Evolutionary conservation across 768 basidiomycete genomes (phyloP).

Genomic region (Mycena rosella): DNA sequence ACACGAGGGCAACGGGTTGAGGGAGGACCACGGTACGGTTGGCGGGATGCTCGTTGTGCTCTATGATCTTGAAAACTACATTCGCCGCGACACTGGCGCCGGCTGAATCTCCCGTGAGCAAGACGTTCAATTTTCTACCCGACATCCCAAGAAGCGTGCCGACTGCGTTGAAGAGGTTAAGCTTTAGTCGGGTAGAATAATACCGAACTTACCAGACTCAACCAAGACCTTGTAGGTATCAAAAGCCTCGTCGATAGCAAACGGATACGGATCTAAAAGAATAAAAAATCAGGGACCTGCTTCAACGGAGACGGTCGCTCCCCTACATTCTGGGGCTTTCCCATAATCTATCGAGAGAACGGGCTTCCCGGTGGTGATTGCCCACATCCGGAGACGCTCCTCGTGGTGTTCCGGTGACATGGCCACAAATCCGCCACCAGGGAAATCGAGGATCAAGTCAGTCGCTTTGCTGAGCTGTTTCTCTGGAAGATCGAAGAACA

Average conservation of each 20-base stretch:
- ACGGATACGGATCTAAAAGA: conserved; percentile 91
- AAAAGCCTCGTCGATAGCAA: conserved; percentile 94
- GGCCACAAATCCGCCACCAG: conserved; percentile 96
- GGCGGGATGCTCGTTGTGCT: conserved; percentile 59
- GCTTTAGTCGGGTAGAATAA: not conserved
- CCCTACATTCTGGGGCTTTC: conserved; percentile 95
- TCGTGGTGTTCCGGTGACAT: conserved; percentile 98
- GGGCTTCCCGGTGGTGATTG: conserved; percentile 79
- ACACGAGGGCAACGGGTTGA: conserved; percentile 83
- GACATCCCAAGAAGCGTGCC: conserved; percentile 91
- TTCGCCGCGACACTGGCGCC: conserved; percentile 91
- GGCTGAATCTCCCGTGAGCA: conserved; percentile 96
- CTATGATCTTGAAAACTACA: conserved; percentile 87
- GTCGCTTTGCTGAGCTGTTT: conserved; percentile 72
- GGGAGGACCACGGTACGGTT: conserved; percentile 63
- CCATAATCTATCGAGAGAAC: conserved; percentile 93
- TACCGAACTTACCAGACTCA: conserved; percentile 64
- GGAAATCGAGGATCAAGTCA: conserved; percentile 92
- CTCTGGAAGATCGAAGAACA: conserved; percentile 85
- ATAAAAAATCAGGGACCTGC: conserved; percentile 17
- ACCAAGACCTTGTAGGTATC: conserved; percentile 88
- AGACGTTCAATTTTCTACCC: conserved; percentile 80
- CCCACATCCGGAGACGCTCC: conserved; percentile 91
- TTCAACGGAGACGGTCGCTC: not conserved
- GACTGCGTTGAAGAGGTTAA: conserved; percentile 47